Evolutionary conservation across 257 asterid species (phyloP).

Genomic region (Plantago major): DNA sequence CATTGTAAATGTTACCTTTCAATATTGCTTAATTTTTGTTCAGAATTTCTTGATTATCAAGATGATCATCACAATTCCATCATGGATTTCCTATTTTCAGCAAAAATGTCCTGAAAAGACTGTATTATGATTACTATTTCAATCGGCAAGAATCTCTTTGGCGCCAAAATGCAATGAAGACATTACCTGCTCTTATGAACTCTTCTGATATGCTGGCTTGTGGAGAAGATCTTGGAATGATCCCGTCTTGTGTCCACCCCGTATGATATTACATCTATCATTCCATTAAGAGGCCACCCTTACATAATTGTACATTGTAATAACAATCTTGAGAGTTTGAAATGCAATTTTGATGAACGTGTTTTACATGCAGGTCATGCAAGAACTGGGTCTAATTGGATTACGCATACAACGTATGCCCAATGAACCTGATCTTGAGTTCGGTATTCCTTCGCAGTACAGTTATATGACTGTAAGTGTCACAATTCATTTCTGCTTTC

Average conservation of each 20-base stretch:
- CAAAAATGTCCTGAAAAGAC: conserved; percentile 66
- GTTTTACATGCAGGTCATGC: conserved; percentile 73
- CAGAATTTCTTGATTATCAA: not conserved
- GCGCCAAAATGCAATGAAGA: conserved; percentile 90
- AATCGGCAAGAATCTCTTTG: conserved; percentile 86
- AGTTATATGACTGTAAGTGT: conserved; percentile 80
- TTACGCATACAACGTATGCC: conserved; percentile 97
- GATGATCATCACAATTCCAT: conserved; percentile 1
- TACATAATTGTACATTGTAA: not conserved
- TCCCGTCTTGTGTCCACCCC: conserved; percentile 94
- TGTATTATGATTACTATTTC: conserved; percentile 89
- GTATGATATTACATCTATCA: conserved; percentile 38
- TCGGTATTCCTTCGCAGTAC: conserved; percentile 94
- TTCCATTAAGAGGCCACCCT: not conserved
- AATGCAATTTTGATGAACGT: conserved; percentile 9
- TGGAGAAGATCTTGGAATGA: conserved; percentile 97
- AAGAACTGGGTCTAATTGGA: conserved; percentile 87
- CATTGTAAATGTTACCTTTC: not conserved
- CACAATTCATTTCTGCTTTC: conserved; percentile 3
- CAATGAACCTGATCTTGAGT: conserved; percentile 70
- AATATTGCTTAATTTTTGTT: not conserved
- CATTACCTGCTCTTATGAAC: conserved; percentile 88
- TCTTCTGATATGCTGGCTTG: conserved; percentile 98
- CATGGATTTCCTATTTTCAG: conserved; percentile 38
- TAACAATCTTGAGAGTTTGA: not conserved